phyloP scores from a whole-genome alignment of 352 stramenopile species.

The Pythium angustatum region DNA sequence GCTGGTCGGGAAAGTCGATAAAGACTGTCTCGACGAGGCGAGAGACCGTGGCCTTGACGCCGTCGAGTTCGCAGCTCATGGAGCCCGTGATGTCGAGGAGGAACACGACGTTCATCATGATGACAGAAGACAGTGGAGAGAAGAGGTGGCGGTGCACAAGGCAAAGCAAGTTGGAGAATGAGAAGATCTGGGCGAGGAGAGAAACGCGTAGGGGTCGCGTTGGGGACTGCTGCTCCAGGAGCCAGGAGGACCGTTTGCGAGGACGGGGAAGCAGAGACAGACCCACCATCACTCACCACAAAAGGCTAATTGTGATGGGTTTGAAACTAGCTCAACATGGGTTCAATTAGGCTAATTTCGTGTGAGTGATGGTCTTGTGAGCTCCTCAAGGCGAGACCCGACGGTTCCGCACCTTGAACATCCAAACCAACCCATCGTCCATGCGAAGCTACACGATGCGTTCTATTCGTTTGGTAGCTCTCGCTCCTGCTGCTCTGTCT shows the following conservation, averaged over 20 bases:
- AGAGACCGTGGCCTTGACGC: constrained; percentile 56
- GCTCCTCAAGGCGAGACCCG: background rate
- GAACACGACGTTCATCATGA: constrained; percentile 72
- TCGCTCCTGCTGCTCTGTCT: background rate
- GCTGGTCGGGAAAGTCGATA: constrained; percentile 41
- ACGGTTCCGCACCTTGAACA: background rate
- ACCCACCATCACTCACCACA: constrained; percentile 22
- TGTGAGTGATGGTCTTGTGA: constrained; percentile 21
- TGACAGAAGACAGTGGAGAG: background rate
- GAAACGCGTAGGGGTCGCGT: background rate
- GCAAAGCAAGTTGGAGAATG: constrained; percentile 8
- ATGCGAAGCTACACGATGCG: too few species aligned
- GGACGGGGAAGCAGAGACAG: constrained; percentile 13
- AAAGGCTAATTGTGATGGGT: constrained; percentile 17
- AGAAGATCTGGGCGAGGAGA: background rate
- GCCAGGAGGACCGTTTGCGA: too few species aligned
- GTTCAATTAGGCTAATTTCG: constrained; percentile 9
- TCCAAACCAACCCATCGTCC: too few species aligned
- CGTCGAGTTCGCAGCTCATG: constrained; percentile 56
- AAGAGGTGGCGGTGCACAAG: background rate
- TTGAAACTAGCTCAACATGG: constrained; percentile 10
- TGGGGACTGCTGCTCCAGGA: background rate
- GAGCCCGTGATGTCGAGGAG: constrained; percentile 77
- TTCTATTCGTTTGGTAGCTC: background rate
- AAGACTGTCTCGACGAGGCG: constrained; percentile 55